Conservation (phyloP, 768 basidiomycete species). For the Gautieria morchelliformis region DNA sequence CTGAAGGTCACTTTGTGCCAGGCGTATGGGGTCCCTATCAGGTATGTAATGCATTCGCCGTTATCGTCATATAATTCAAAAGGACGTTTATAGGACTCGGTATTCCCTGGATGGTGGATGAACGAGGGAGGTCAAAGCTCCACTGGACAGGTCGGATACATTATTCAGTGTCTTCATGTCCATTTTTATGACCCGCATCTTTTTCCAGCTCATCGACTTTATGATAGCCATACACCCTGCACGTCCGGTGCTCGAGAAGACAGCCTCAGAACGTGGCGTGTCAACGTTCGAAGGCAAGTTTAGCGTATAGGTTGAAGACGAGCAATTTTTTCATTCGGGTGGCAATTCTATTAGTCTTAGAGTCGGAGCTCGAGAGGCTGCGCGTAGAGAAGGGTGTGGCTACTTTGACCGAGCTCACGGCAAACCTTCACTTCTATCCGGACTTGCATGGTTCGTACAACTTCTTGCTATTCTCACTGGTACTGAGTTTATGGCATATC, state of each 20-base stretch:
- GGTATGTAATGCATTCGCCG: slow-evolving; percentile 22
- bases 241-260: slow-evolving; percentile 55
- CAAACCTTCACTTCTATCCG: slow-evolving; percentile 89
- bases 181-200: background rate
- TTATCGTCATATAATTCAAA: background rate
- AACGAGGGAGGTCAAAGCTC: slow-evolving; percentile 99
- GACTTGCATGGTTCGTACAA: slow-evolving; percentile 70
- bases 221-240: slow-evolving; percentile 89
- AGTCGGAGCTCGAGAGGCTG: slow-evolving; percentile 62
- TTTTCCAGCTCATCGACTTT: slow-evolving; percentile 77
- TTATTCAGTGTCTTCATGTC: background rate
- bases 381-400: slow-evolving; percentile 42
- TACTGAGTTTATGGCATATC: background rate
- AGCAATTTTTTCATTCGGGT: background rate
- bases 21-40: slow-evolving; percentile 93
- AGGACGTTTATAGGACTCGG: slow-evolving; percentile 48
- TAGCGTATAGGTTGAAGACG: background rate
- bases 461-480: background rate
- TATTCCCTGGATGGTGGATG: slow-evolving; percentile 98
- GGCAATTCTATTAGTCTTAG: slow-evolving; percentile 42
- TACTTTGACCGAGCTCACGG: slow-evolving; percentile 75
- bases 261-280: slow-evolving; percentile 41
- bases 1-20: slow-evolving; percentile 73
- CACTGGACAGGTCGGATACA: slow-evolving; percentile 68
- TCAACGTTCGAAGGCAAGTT: slow-evolving; percentile 23